Evolutionary conservation across 768 basidiomycete genomes (phyloP).

Genomic region (Trametes gibbosa): DNA sequence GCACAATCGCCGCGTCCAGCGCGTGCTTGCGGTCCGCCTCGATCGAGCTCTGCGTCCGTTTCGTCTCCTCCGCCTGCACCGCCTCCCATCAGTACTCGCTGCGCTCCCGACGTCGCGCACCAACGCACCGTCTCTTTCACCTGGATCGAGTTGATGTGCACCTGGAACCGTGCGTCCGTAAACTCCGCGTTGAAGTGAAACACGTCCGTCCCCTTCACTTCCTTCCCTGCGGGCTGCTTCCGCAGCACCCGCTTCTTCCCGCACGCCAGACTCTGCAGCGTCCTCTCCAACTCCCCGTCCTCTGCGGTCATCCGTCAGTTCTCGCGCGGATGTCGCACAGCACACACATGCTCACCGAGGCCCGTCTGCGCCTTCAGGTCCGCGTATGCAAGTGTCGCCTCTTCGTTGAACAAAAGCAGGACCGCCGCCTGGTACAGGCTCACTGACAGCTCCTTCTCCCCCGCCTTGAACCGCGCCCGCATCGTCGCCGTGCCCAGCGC

Average conservation of each 20-base stretch:
- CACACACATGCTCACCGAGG: slow-evolving; percentile 54
- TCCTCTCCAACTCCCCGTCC: slow-evolving; percentile 69
- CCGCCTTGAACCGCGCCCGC: slow-evolving; percentile 62
- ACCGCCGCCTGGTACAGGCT: slow-evolving; percentile 90
- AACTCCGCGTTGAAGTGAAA: slow-evolving; percentile 86
- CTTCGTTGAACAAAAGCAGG: slow-evolving; percentile 81
- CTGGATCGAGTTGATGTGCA: slow-evolving; percentile 96
- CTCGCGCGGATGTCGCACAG: background rate
- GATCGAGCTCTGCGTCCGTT: slow-evolving; percentile 77
- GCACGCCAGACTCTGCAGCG: slow-evolving; percentile 89
- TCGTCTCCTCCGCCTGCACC: slow-evolving; percentile 77
- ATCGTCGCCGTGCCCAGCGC: slow-evolving; percentile 81
- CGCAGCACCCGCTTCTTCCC: slow-evolving; percentile 85
- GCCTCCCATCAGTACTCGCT: background rate
- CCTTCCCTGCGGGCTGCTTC: slow-evolving; percentile 76
- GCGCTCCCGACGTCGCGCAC: background rate
- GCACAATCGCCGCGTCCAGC: slow-evolving; percentile 93
- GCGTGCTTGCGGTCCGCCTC: slow-evolving; percentile 84
- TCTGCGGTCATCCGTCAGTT: slow-evolving; percentile 43
- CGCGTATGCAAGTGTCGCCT: slow-evolving; percentile 52
- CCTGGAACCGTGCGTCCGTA: slow-evolving; percentile 68
- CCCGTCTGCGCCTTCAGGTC: slow-evolving; percentile 67
- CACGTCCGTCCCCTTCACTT: slow-evolving; percentile 70
- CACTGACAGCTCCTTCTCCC: slow-evolving; percentile 83
- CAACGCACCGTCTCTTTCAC: slow-evolving; percentile 76